Evolutionary conservation across 768 basidiomycete species (phyloP), one percentile per base, ranked within the genome.

Genomic region (Russula griseocarnosa): DNA sequence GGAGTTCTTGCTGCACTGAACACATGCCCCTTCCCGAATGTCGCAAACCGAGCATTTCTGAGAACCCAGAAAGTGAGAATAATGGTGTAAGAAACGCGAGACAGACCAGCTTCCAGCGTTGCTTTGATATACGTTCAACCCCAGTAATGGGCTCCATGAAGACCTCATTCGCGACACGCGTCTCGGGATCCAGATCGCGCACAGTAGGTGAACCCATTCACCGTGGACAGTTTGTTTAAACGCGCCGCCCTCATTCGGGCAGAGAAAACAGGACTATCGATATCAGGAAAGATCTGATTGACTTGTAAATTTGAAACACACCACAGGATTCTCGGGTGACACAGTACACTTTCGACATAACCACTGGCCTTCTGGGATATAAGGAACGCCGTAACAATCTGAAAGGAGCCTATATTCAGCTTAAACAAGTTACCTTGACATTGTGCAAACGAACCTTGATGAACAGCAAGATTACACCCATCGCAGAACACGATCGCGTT

Each of bases 401-500:
- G 67, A 3, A 34, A 8, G 36, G 52, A 24, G 30, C 8, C 7
- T 13, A 0, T 24, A 50, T 63, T 36, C 30, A 60, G 28, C 6
- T 18, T 20, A 20, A 46, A 61, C 46, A 26, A 28, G 22, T n/a
- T 46, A 11, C 16, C 42, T 46, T 46, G n/a, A 24, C 5, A 11
- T 40, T 13, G 54, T 20, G 20, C 34, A 16, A 4, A 69, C 82
- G 58, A 64, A 91, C 95, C 95, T 83, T 99, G 97, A 78, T 99
- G 97, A n/a, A 99, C 97, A 11, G 97, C 97, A 30, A 99, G 78
- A 74, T 98, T 98, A 74, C 97, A 99, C 0, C 96, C 97, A 73
- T 99, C 97, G 73, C 97, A 99, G 71, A 99, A 99, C 6, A 99
- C 95, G 69, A 98, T 99, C 8, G 94, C 97, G 73, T 98, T 99